Conservation (phyloP, 306 rosid genomes). For the Coriaria nepalensis region DNA sequence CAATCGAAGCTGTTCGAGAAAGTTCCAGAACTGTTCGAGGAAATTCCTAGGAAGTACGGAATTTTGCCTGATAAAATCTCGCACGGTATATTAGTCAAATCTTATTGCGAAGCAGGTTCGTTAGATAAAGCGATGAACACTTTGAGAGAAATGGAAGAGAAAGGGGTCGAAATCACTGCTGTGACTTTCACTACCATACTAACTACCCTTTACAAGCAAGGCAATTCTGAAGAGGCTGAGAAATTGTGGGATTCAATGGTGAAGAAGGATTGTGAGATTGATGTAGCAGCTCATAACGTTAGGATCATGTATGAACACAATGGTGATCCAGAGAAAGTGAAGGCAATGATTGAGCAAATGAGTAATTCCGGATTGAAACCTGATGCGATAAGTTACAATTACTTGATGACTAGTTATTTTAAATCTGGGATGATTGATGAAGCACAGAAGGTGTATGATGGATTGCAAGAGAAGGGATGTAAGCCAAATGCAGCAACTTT, state of each 20-base stretch:
- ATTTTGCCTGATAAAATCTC: constrained; percentile 39
- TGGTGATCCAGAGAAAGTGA: constrained; percentile 36
- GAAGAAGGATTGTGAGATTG: constrained; percentile 33
- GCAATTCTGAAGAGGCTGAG: constrained; percentile 40
- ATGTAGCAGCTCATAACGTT: constrained; percentile 40
- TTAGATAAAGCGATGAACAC: constrained; percentile 30
- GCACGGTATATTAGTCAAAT: constrained; percentile 40
- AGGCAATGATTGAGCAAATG: constrained; percentile 43
- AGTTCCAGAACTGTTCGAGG: constrained; percentile 37
- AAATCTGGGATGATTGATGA: constrained; percentile 41
- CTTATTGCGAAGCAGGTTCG: constrained; percentile 27
- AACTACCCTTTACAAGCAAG: constrained; percentile 36
- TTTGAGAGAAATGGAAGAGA: constrained; percentile 28
- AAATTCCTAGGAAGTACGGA: constrained; percentile 31
- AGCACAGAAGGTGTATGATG: constrained; percentile 38
- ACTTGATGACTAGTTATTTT: constrained; percentile 42
- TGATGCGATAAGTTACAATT: constrained; percentile 39
- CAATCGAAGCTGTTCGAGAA: constrained; percentile 23
- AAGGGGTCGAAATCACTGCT: constrained; percentile 33
- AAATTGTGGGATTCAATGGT: constrained; percentile 44
- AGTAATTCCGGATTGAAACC: constrained; percentile 38
- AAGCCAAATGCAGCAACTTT: constrained; percentile 50
- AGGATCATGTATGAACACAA: constrained; percentile 29
- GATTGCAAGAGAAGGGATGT: constrained; percentile 27
- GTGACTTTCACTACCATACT: constrained; percentile 39